Conservation (phyloP, 208 protist species). For the Leishmania guyanensis region DNA sequence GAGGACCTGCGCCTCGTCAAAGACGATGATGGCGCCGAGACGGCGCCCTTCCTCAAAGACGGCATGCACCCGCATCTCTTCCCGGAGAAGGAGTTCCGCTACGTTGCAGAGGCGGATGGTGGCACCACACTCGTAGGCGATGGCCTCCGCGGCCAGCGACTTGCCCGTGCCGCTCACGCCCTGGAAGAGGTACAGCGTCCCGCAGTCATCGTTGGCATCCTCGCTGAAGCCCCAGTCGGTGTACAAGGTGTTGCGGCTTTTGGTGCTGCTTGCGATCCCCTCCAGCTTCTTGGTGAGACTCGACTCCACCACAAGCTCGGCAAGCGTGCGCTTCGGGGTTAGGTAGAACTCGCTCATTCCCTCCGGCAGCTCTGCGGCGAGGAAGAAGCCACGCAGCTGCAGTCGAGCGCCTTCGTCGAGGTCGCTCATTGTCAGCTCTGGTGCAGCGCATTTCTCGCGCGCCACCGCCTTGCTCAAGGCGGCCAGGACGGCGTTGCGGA, state of each 20-base stretch:
- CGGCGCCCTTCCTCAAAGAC: constrained; percentile 85
- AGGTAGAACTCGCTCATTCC: constrained; percentile 60
- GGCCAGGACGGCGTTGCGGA: constrained; percentile 92
- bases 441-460: constrained; percentile 63
- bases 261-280: constrained; percentile 60
- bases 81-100: constrained; percentile 59
- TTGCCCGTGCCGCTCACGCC: constrained; percentile 89
- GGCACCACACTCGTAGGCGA: constrained; percentile 91
- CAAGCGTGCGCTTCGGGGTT: constrained; percentile 74
- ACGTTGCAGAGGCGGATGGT: constrained; percentile 89
- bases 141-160: constrained; percentile 85
- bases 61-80: constrained; percentile 49
- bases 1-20: constrained; percentile 87
- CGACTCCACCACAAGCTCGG: constrained; percentile 71
- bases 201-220: constrained; percentile 39
- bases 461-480: constrained; percentile 81
- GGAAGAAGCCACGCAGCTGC: constrained; percentile 90
- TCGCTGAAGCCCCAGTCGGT: constrained; percentile 90
- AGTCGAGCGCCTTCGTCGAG: constrained; percentile 76
- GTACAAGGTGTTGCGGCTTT: constrained; percentile 86
- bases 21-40: constrained; percentile 87
- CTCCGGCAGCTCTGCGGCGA: constrained; percentile 62
- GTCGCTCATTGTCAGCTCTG: constrained; percentile 72
- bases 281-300: constrained; percentile 50
- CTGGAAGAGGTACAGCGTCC: constrained; percentile 68